Evolutionary conservation across 495 filamentous ascomycete genomes (phyloP).

Genomic region (Penicillium bialowiezense): DNA sequence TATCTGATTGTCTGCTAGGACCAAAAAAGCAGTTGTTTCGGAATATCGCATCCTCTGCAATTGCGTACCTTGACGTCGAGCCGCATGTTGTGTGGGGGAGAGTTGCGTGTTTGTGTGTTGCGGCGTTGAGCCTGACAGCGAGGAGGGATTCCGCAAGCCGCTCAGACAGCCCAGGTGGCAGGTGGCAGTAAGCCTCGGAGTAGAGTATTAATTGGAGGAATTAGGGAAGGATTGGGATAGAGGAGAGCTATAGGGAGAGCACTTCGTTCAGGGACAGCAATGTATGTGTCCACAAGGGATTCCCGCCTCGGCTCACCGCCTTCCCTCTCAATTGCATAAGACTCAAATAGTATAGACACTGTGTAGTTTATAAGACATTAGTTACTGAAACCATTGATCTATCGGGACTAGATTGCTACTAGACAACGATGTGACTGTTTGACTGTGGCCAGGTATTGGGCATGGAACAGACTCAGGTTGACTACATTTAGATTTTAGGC

Average conservation of each 20-base stretch:
- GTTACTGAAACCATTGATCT: too few relatives aligned
- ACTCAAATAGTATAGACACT: background rate
- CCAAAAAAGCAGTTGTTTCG: background rate
- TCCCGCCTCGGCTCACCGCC: slow-evolving; percentile 43
- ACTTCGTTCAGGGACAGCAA: slow-evolving; percentile 29
- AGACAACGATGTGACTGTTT: too few relatives aligned
- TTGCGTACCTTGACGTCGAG: slow-evolving; percentile 84
- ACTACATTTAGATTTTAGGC: too few relatives aligned
- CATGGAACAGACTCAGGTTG: too few relatives aligned
- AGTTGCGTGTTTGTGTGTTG: slow-evolving; percentile 35
- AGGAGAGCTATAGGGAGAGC: slow-evolving; percentile 20
- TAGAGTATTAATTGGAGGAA: slow-evolving; percentile 13
- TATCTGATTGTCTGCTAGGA: slow-evolving; percentile 4
- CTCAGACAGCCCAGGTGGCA: slow-evolving; percentile 34
- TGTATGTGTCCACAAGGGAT: slow-evolving; percentile 51
- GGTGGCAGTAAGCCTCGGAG: slow-evolving; percentile 14
- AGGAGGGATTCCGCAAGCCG: slow-evolving; percentile 38
- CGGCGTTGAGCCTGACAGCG: slow-evolving; percentile 38
- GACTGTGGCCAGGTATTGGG: too few relatives aligned
- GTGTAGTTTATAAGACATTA: too few relatives aligned
- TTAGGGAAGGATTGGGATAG: slow-evolving; percentile 17
- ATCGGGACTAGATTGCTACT: too few relatives aligned
- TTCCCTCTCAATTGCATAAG: slow-evolving; percentile 14
- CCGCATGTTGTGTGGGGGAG: slow-evolving; percentile 65
- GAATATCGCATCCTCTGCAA: slow-evolving; percentile 12